These are phyloP conservation scores for Arachnomyces sp. DNA, from an alignment of 2,329 filamentous ascomycete species.

Conservation along the genomic window DNA sequence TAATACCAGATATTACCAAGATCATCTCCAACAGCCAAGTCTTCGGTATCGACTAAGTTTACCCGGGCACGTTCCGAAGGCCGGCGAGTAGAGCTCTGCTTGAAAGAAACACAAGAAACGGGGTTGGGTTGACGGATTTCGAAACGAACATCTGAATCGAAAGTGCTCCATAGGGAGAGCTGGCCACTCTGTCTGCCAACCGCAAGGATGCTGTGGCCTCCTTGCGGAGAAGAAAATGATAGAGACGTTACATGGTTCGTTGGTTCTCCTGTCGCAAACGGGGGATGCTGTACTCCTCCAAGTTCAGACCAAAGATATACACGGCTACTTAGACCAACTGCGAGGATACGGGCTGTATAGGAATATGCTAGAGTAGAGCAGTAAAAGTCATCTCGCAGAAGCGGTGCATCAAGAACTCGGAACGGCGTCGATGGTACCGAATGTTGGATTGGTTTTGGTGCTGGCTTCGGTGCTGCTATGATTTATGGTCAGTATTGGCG, in stretches of 20 bases:
- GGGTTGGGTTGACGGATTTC: constrained; percentile 63
- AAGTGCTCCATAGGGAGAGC: constrained; percentile 69
- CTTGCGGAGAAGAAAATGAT: constrained; percentile 77
- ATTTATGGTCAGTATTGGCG: constrained; percentile 9
- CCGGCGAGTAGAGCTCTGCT: constrained; percentile 52
- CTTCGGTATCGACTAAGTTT: constrained; percentile 60
- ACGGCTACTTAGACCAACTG: constrained; percentile 69
- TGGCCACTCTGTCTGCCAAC: constrained; percentile 72
- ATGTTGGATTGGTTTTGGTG: constrained; percentile 23
- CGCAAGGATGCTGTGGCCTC: constrained; percentile 72
- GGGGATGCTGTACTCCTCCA: constrained; percentile 55
- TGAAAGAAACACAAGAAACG: constrained; percentile 75
- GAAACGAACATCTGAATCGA: constrained; percentile 60
- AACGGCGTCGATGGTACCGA: constrained; percentile 66
- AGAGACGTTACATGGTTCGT: constrained; percentile 67
- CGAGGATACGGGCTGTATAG: constrained; percentile 63
- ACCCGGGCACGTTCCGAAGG: constrained; percentile 42
- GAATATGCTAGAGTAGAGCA: constrained; percentile 88
- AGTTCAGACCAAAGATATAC: constrained; percentile 87
- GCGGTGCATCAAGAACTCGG: constrained; percentile 81
- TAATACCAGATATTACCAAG: constrained; percentile 79
- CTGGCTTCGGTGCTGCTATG: constrained; percentile 18
- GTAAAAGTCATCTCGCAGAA: constrained; percentile 91
- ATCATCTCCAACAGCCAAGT: constrained; percentile 81
- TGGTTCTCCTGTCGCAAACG: constrained; percentile 44